These are phyloP conservation scores for Rhodomyrtus psidioides DNA, from an alignment of 441 rosid genomes.

Conservation along the genomic window DNA sequence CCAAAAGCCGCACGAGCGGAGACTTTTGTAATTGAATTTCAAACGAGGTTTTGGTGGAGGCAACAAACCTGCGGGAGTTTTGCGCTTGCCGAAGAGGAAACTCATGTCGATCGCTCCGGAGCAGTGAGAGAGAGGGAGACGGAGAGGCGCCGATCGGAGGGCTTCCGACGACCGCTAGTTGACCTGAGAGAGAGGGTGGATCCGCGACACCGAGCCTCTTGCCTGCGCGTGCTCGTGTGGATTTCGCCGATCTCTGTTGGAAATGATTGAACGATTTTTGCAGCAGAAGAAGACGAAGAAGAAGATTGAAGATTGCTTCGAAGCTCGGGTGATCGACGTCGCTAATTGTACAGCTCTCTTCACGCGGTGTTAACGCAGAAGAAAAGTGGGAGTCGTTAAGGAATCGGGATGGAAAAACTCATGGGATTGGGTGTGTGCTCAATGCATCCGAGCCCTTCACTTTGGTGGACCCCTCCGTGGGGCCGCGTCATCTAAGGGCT, in stretches of 20 bases:
- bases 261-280: not conserved
- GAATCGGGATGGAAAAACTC: not conserved
- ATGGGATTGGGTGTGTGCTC: not conserved
- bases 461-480: not conserved
- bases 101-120: slow-evolving; percentile 39
- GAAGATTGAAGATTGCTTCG: not conserved
- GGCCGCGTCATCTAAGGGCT: not conserved
- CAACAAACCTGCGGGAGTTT: slow-evolving; percentile 71
- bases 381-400: not conserved
- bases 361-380: not conserved
- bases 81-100: slow-evolving; percentile 80
- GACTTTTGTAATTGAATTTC: not conserved
- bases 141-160: too few species aligned
- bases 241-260: not conserved
- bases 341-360: not conserved
- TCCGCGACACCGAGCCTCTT: not conserved
- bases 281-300: not conserved
- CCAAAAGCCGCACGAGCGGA: not conserved
- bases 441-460: not conserved
- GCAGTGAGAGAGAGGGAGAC: not conserved
- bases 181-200: not conserved
- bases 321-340: not conserved
- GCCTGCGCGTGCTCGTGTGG: not conserved
- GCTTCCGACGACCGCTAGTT: too few species aligned
- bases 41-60: not conserved